phyloP scores from a whole-genome alignment of 169 alveolate species.

The Blepharisma undulans region DNA sequence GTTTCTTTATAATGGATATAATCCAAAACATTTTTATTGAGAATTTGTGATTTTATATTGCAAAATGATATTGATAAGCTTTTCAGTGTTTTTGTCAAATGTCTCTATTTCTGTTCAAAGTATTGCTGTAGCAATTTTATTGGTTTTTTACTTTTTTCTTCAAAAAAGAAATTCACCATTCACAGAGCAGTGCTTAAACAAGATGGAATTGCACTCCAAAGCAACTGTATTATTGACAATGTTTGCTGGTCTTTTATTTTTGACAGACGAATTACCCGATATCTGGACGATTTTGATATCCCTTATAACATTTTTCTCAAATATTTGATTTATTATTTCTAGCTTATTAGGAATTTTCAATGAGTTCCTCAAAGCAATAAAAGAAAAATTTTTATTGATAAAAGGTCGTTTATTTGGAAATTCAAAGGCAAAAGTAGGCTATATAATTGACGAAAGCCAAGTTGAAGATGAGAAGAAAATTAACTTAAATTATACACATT shows the following conservation, averaged over 20 bases:
- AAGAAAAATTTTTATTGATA: background rate
- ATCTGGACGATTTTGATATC: background rate
- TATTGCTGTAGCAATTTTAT: conserved; percentile 31
- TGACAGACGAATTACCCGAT: background rate
- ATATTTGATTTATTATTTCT: background rate
- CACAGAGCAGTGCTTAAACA: conserved; percentile 19
- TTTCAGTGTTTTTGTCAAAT: conserved; percentile 37
- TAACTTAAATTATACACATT: background rate
- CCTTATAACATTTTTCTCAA: background rate
- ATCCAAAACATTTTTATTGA: conserved; percentile 39
- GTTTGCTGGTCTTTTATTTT: background rate
- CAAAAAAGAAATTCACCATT: conserved; percentile 45
- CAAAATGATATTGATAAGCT: conserved; percentile 35
- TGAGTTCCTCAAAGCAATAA: background rate
- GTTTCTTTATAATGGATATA: conserved; percentile 53
- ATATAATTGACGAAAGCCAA: background rate
- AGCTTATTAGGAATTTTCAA: background rate
- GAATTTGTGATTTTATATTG: conserved; percentile 46
- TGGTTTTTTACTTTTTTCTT: conserved; percentile 25
- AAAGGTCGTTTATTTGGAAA: background rate
- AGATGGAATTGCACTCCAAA: conserved; percentile 3
- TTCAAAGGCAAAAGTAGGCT: background rate
- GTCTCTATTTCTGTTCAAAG: conserved; percentile 43
- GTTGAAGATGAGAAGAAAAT: background rate
- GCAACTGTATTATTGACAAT: background rate